Evolutionary conservation across 768 basidiomycete species (phyloP), one percentile per base, ranked within the genome.

Genomic region (Russula olivacea): DNA sequence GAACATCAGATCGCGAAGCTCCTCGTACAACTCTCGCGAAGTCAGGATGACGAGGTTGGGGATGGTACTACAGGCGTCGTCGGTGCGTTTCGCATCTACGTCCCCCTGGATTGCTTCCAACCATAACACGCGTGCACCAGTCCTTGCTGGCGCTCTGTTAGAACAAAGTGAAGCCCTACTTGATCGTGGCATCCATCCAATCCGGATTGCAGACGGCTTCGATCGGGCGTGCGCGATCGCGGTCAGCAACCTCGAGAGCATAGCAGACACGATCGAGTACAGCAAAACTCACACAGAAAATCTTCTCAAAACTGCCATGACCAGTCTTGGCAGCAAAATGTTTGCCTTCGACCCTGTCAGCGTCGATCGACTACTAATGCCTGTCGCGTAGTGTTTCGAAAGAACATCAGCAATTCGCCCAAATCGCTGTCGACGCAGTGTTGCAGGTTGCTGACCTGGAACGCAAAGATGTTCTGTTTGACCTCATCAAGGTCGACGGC

Each of bases 61-160:
- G 97, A 99, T 76, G 97, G 97, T 63, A 98, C 97, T 7, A 98
- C 97, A 32, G 97, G 97, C 74, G 97, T 99, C 63, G 97, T 98
- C 66, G 95, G 95, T 96, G 72, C 71, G 93, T 83, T 52, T 25
- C 53, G 41, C 34, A 9, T 64, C 25, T n/a, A 62, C 60, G 23
- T 60, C n/a, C 21, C 32, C 32, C 45, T 23, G 12, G 6, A 11
- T 43, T 19, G 0, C 21, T 36, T 48, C 14, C 54, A 30, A 43
- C 36, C 32, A 10, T 14, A 19, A 21, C n/a, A 10, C 32, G 9
- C 23, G 8, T 53, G 38, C n/a, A 30, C 9, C 23, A 60, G 96
- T 99, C 3, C 88, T 99, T 63, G 97, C 97, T n/a, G 97, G 97
- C 65, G 97, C 97, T 17, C 80, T 99, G 23, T 78, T 99, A 48